These are phyloP conservation scores for Pueraria montana DNA, from an alignment of 306 rosid genomes.

Conservation along the genomic window DNA sequence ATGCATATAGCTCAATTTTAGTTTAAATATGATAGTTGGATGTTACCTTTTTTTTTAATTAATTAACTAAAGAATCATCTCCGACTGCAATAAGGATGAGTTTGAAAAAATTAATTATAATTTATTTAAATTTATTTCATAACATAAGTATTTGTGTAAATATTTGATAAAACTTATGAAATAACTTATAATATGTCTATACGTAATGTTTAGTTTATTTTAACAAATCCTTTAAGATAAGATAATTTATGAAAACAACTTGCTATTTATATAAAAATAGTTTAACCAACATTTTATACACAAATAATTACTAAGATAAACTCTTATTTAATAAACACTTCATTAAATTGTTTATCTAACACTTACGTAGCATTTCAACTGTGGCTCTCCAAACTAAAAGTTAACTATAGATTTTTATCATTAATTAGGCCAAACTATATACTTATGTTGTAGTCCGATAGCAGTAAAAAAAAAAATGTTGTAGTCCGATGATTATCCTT, in stretches of 20 bases:
- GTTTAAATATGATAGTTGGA: neutral
- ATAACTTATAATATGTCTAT: no score
- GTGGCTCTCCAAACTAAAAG: no score
- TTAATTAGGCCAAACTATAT: neutral
- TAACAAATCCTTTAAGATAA: no score
- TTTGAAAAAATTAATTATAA: no score
- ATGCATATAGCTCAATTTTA: neutral
- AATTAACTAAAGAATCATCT: neutral
- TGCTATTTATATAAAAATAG: neutral
- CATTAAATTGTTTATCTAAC: neutral
- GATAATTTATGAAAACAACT: neutral
- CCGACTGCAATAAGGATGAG: no score
- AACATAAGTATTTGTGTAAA: no score
- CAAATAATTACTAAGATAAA: neutral
- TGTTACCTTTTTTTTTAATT: neutral
- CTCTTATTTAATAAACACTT: neutral
- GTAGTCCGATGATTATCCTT: neutral
- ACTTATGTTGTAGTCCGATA: no score
- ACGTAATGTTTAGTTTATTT: no score
- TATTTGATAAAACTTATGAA: no score
- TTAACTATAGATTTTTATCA: neutral
- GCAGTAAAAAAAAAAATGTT: no score
- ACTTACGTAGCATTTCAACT: neutral
- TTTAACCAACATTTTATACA: neutral
- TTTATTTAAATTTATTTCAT: no score